Base-by-base conservation (phyloP, 805 yeast species). In the Nakazawaea peltata region DNA sequence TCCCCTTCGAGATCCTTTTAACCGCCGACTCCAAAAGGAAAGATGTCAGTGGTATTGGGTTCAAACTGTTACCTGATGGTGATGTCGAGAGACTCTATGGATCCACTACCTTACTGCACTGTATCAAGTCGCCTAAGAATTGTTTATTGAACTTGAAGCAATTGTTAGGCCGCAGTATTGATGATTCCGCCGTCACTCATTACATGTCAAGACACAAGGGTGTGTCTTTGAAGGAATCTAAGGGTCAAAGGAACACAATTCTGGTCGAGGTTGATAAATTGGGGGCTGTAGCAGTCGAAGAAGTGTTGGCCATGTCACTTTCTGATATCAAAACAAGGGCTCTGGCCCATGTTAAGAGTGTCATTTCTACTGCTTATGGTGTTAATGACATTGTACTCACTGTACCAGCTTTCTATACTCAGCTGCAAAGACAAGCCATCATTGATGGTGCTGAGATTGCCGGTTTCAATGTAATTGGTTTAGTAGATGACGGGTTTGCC, bases 11-110 rank as follows among this genome's bases (percentile, higher is more conserved):
- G 50, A 71, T 92, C 27, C 80, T 92, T 11, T 63, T 92, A 42
- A 85, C 97, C 4, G 80, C 85, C 18, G 97, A 92, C 49, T 81
- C 95, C 3, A 85, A 87, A 57, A 69, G 98, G 39, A 92, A 92
- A 54, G 97, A 90, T 48, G 64, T 78, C 4, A 71, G 88, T 4
- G 96, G 94, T 1, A 47, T 92, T 10, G 78, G 83, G 1, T 65
- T 88, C 41, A 71, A 77, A 34, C 61, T 21, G 44, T 54, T 37
- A 28, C 48, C 55, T 36, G 59, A 44, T 0, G 62, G 63, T 19
- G 77, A 67, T 17, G 41, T 81, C 12, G 90, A 82, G 49, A 69
- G 97, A 46, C 61, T 74, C 1, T 86, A 77, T 51, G 97, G 97
- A 3, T 71, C 85, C 1, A 69, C 77, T n/a, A 81, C 87, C 1